Evolutionary conservation across 1,284 basidiomycete genomes (phyloP).

Genomic region (Cryptococcus jaspeensis): DNA sequence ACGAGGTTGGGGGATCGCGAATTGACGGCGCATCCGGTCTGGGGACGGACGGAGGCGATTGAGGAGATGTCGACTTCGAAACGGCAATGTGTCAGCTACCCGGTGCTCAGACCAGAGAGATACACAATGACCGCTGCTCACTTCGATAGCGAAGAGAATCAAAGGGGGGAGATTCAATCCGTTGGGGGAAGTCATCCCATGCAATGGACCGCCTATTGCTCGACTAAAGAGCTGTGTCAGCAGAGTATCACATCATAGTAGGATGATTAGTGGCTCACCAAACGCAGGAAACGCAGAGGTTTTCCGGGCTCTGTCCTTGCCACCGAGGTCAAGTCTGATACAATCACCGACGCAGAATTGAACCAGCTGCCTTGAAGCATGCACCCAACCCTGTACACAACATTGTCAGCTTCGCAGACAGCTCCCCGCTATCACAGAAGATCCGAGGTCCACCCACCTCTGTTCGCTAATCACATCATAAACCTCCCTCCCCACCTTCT

Average conservation of each 20-base stretch:
- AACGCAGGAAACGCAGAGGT: constrained; percentile 40
- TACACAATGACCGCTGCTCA: constrained; percentile 29
- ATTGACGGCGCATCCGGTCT: constrained; percentile 65
- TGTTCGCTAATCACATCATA: constrained; percentile 91
- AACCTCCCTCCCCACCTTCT: constrained; percentile 84
- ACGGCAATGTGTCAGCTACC: neutral
- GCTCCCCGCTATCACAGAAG: neutral
- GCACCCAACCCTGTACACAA: constrained; percentile 37
- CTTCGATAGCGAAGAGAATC: constrained; percentile 60
- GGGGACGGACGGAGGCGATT: constrained; percentile 72
- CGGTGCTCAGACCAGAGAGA: neutral
- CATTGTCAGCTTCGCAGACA: neutral
- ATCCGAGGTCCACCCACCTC: constrained; percentile 51
- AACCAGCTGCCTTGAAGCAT: constrained; percentile 50
- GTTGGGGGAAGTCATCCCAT: constrained; percentile 39
- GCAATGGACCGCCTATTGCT: constrained; percentile 38
- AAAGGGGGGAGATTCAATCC: constrained; percentile 25
- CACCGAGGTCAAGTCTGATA: constrained; percentile 25
- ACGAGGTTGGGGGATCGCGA: constrained; percentile 45
- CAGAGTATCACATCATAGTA: neutral
- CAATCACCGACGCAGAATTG: constrained; percentile 36
- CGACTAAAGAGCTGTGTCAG: constrained; percentile 23
- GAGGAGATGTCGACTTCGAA: constrained; percentile 67
- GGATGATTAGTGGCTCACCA: constrained; percentile 25
- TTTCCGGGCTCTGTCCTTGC: constrained; percentile 18